Percentiles rank a stretch among this genome's conserved stretches.
These are phyloP conservation scores for Tilletia indica DNA, from an alignment of 1,284 basidiomycete genomes.

Conservation along the genomic window DNA sequence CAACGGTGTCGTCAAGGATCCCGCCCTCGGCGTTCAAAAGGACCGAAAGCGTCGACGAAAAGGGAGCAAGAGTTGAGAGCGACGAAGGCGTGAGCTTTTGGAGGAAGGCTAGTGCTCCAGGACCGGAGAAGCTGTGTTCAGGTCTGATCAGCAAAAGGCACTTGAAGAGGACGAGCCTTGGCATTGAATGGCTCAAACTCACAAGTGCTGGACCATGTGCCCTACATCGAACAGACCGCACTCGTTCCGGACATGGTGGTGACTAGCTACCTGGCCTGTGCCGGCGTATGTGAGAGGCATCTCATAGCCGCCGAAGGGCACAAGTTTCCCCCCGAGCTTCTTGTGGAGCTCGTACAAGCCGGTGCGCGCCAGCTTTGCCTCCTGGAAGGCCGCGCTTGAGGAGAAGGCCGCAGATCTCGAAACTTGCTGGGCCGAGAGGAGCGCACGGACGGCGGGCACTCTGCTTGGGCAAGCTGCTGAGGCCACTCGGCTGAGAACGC, in stretches of 20 bases:
- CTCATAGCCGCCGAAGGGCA: conserved; percentile 88
- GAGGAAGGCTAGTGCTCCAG: conserved; percentile 67
- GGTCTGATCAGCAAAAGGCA: too few species aligned
- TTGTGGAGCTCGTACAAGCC: conserved; percentile 88
- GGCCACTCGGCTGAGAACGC: too few species aligned
- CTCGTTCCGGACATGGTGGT: conserved; percentile 79
- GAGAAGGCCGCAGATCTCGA: too few species aligned
- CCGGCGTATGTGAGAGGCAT: conserved; percentile 86
- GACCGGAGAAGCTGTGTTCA: conserved; percentile 50
- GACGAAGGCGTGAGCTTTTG: conserved; percentile 67
- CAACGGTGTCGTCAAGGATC: conserved; percentile 83
- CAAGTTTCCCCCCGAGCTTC: conserved; percentile 84
- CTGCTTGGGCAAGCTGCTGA: too few species aligned
- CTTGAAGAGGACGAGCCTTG: not conserved
- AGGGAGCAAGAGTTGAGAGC: conserved; percentile 68
- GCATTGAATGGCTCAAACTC: conserved; percentile 25
- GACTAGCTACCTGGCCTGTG: conserved; percentile 70
- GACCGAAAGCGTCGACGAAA: conserved; percentile 74
- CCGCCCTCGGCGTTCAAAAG: conserved; percentile 84
- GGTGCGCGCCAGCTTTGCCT: conserved; percentile 63
- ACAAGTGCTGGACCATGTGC: conserved; percentile 73
- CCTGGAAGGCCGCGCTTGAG: too few species aligned
- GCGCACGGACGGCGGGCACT: too few species aligned
- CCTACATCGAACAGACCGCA: conserved; percentile 95
- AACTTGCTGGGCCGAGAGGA: too few species aligned